phyloP scores from a whole-genome alignment of 2,329 filamentous ascomycete genomes.

The Cladorrhinum sp. region DNA sequence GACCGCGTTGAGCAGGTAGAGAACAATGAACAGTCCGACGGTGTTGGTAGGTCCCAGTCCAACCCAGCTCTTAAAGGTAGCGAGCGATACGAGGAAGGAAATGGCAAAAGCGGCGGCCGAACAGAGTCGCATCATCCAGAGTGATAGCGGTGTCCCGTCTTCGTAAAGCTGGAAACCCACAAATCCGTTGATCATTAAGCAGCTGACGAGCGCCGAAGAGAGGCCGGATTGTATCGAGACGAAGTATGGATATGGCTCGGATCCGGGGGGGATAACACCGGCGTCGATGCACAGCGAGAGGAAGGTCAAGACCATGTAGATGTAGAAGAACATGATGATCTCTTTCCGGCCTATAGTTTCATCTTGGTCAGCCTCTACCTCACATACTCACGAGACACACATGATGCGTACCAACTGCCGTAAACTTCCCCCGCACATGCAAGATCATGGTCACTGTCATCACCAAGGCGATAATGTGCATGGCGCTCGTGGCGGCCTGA shows the following conservation, averaged over 20 bases:
- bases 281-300: constrained; percentile 88
- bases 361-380: constrained; percentile 15
- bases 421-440: constrained; percentile 96
- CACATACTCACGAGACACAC: not conserved
- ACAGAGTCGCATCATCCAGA: constrained; percentile 83
- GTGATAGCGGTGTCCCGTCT: constrained; percentile 86
- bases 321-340: constrained; percentile 90
- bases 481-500: constrained; percentile 82
- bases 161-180: constrained; percentile 98
- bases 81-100: constrained; percentile 79
- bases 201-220: constrained; percentile 80
- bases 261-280: constrained; percentile 83
- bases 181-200: constrained; percentile 92
- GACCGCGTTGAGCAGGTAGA: constrained; percentile 88
- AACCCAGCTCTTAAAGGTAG: constrained; percentile 90
- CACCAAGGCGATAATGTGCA: constrained; percentile 83
- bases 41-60: constrained; percentile 84
- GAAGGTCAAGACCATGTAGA: constrained; percentile 88
- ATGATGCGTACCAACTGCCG: constrained; percentile 74
- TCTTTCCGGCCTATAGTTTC: constrained; percentile 55
- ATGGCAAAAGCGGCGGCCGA: constrained; percentile 81
- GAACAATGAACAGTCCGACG: constrained; percentile 81
- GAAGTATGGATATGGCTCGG: constrained; percentile 83
- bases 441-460: constrained; percentile 99
- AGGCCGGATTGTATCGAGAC: constrained; percentile 83